Percentiles rank a stretch among this genome's conserved stretches.
These are phyloP conservation scores for Brassica napus DNA, from an alignment of 345 rosid species.

Conservation along the genomic window Da-Ae NC_063438.1:596501-597000, in stretches of 20 bases:
- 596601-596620: slow-evolving; percentile 38
- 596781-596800: slow-evolving; percentile 39
- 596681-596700: slow-evolving; percentile 33
- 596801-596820: slow-evolving; percentile 38
- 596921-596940: slow-evolving; percentile 31
- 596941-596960: slow-evolving; percentile 17
- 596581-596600: slow-evolving; percentile 31
- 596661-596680: slow-evolving; percentile 42
- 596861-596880: slow-evolving; percentile 20
- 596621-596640: slow-evolving; percentile 37
- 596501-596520: slow-evolving; percentile 28
- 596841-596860: slow-evolving; percentile 43
- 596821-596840: slow-evolving; percentile 40
- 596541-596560: slow-evolving; percentile 36
- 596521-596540: slow-evolving; percentile 32
- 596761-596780: slow-evolving; percentile 39
- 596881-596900: not conserved
- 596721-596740: slow-evolving; percentile 40
- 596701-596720: slow-evolving; percentile 39
- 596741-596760: slow-evolving; percentile 43
- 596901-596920: slow-evolving; percentile 24
- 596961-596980: slow-evolving; percentile 32
- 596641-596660: slow-evolving; percentile 32
- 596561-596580: slow-evolving; percentile 42
- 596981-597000: slow-evolving; percentile 40